Percentiles rank a stretch among this genome's conserved stretches.
phyloP scores from a whole-genome alignment of 1,139 yeast species.

The Geotrichum reessii region DNA sequence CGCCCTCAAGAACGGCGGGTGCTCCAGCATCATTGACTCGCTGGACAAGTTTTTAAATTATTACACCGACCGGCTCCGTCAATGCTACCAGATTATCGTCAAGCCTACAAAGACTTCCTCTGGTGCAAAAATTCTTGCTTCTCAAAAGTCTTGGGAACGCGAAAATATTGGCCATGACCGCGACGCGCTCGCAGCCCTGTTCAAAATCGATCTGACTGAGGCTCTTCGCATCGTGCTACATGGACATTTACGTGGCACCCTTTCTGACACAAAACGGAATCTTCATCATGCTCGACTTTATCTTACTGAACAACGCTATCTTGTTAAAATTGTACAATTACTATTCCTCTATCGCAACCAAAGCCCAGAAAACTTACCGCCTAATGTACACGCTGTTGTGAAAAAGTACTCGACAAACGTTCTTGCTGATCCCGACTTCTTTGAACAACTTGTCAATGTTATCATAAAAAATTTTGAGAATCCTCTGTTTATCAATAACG shows the following conservation, averaged over 20 bases:
- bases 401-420: constrained; percentile 25
- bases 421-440: constrained; percentile 25
- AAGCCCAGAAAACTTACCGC: constrained; percentile 5
- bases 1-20: constrained; percentile 21
- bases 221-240: constrained; percentile 26
- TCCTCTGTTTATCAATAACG: constrained; percentile 17
- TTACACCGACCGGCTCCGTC: constrained; percentile 21
- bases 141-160: constrained; percentile 22
- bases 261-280: constrained; percentile 20
- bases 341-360: constrained; percentile 19
- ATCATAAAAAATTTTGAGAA: constrained; percentile 19
- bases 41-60: constrained; percentile 23
- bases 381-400: constrained; percentile 10
- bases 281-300: constrained; percentile 25
- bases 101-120: constrained; percentile 7
- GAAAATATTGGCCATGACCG: constrained; percentile 23
- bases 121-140: constrained; percentile 17
- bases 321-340: constrained; percentile 22
- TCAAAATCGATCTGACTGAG: constrained; percentile 25
- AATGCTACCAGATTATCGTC: constrained; percentile 24
- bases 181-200: constrained; percentile 20
- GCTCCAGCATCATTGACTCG: constrained; percentile 22
- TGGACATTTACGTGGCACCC: constrained; percentile 24
- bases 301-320: constrained; percentile 25
- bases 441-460: constrained; percentile 20